phyloP scores from a whole-genome alignment of 495 filamentous ascomycete species.

The Aspergillus cristatus region DNA sequence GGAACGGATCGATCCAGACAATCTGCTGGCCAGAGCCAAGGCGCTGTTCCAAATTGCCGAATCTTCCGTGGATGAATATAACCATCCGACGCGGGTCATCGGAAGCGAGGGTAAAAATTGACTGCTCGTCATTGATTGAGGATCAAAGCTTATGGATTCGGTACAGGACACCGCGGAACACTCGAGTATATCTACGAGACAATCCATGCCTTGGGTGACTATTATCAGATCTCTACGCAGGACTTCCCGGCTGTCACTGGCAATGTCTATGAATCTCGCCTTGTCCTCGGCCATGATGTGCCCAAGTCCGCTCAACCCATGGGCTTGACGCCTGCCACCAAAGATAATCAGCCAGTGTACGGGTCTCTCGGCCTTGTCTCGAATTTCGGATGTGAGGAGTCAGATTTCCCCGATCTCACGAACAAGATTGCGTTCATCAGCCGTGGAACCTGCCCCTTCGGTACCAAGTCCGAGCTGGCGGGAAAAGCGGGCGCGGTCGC shows the following conservation, averaged over 20 bases:
- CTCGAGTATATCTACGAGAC: constrained; percentile 50
- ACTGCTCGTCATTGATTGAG: constrained; percentile 6
- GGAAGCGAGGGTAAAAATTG: constrained; percentile 43
- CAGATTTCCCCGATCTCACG: constrained; percentile 38
- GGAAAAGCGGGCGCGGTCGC: constrained; percentile 50
- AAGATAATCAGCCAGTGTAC: constrained; percentile 38
- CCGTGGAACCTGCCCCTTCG: constrained; percentile 52
- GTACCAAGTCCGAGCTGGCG: constrained; percentile 46
- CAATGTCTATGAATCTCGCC: constrained; percentile 46
- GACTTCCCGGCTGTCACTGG: constrained; percentile 50
- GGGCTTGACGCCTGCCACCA: constrained; percentile 51
- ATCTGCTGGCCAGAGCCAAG: constrained; percentile 44
- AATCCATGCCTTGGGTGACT: constrained; percentile 39
- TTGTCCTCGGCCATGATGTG: constrained; percentile 44
- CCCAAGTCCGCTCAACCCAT: constrained; percentile 44
- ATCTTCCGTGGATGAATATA: constrained; percentile 42
- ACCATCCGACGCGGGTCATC: constrained; percentile 56
- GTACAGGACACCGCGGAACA: constrained; percentile 48
- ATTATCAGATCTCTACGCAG: constrained; percentile 51
- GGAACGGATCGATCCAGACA: constrained; percentile 40
- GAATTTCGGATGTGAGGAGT: constrained; percentile 45
- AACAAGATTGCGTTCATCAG: constrained; percentile 48
- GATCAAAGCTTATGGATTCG: neutral
- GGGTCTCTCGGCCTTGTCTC: constrained; percentile 10
- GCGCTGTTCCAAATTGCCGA: constrained; percentile 48